Evolutionary conservation across 331 rosid genomes (phyloP).

Genomic region (Quercus tomentella): DNA sequence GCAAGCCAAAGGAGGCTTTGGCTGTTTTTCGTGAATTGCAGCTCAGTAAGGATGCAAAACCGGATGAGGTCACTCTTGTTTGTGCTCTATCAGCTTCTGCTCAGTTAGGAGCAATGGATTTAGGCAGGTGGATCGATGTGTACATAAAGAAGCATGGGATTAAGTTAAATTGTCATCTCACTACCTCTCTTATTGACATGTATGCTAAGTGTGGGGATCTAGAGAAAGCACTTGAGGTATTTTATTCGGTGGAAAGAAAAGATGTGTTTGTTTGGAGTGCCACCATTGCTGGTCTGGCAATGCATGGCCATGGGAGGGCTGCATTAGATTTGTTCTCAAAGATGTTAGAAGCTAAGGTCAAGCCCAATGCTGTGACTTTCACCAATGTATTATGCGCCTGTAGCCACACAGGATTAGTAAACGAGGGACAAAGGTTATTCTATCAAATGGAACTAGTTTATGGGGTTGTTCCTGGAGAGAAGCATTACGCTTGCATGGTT

Average conservation of each 20-base stretch:
- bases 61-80: slow-evolving; percentile 55
- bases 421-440: slow-evolving; percentile 42
- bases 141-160: slow-evolving; percentile 47
- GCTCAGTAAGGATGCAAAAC: slow-evolving; percentile 38
- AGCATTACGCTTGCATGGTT: slow-evolving; percentile 55
- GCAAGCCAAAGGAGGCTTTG: slow-evolving; percentile 61
- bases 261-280: slow-evolving; percentile 67
- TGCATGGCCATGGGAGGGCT: slow-evolving; percentile 56
- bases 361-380: slow-evolving; percentile 56
- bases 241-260: slow-evolving; percentile 33
- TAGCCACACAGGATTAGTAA: slow-evolving; percentile 54
- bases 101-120: slow-evolving; percentile 59
- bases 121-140: slow-evolving; percentile 54
- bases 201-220: slow-evolving; percentile 63
- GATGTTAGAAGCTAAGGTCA: slow-evolving; percentile 49
- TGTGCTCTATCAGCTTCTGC: slow-evolving; percentile 57
- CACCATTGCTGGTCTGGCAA: slow-evolving; percentile 61
- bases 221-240: slow-evolving; percentile 49
- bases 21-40: slow-evolving; percentile 46
- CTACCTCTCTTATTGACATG: slow-evolving; percentile 59
- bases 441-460: slow-evolving; percentile 49
- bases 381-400: slow-evolving; percentile 56
- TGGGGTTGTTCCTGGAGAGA: slow-evolving; percentile 45
- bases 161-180: slow-evolving; percentile 40
- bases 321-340: slow-evolving; percentile 45